Evolutionary conservation across 2,329 filamentous ascomycete genomes (phyloP), one percentile per base, ranked within the genome.

Genomic region (Colletotrichum sp.): DNA sequence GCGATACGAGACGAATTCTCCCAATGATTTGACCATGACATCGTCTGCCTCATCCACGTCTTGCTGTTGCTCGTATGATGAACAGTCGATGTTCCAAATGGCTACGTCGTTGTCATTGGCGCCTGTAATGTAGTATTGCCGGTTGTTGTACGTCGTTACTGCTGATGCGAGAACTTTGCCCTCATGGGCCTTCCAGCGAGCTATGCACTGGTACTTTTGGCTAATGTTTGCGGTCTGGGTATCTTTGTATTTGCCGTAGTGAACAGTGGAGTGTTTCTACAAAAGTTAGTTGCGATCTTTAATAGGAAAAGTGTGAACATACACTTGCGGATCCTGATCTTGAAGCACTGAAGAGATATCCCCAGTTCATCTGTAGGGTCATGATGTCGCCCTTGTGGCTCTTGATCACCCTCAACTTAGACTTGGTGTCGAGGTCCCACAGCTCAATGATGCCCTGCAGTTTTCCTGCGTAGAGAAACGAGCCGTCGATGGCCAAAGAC

Each of bases 391-490:
- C 93, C 38, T 91, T 92, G 79, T 96, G 94, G 1, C 94, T 92
- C 81, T 94, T 96, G 81, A 99, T 94, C 21, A 95, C 96, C 73
- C 97, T 91, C 60, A 99, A 90, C 65, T 97, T 93, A 84, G 99
- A 97, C 70, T 94, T 93, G 0, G 97, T 99, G 82, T 99, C 96
- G 16, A 99, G 89, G 82, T 99, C 98, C 96, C 98, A 99, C 13
- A 99, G 92, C 82, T 99, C 96, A 75, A 99, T 92, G 67, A 98
- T 91, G 26, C 97, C 98, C 52, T 95, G 93, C 1, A 96, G 91
- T 79, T 98, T 94, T 63, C 97, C 97, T 75, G 94, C 95, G 82
- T 99, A 99, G 6, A 99, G 89, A 78, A 99, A 98, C 0, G 96
- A 96, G 1, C 95, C 96, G 77, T 99, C 96, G 4, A 98, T 90